phyloP scores from a whole-genome alignment of 2,329 filamentous ascomycete species.

The Neofusicoccum parvum region DNA sequence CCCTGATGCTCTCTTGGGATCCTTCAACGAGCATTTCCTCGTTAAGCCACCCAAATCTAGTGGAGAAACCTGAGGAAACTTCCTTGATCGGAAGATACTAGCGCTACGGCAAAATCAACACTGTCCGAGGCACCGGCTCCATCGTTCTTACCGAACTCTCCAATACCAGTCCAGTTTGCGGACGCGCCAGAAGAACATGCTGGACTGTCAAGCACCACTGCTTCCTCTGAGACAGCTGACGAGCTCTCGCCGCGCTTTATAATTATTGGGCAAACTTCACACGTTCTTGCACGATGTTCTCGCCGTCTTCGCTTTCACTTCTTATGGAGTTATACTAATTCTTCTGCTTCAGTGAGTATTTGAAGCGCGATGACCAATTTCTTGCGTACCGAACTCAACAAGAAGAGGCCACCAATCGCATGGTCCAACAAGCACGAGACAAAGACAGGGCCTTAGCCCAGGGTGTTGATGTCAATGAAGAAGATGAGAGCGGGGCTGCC shows the following conservation, averaged over 20 bases:
- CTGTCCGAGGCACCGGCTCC: no score
- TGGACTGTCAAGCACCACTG: neutral
- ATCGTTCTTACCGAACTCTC: no score
- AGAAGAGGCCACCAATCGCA: slow-evolving; percentile 80
- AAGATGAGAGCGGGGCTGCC: slow-evolving; percentile 32
- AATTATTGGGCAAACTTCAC: no score
- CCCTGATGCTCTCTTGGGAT: no score
- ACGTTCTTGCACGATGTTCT: neutral
- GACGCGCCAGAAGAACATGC: neutral
- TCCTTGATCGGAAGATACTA: no score
- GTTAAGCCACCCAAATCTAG: no score
- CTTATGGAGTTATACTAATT: neutral
- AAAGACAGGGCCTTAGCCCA: slow-evolving; percentile 82
- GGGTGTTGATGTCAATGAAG: slow-evolving; percentile 31
- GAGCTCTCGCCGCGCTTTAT: no score
- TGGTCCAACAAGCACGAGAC: slow-evolving; percentile 85
- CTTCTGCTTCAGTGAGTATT: slow-evolving; percentile 71
- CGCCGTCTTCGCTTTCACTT: neutral
- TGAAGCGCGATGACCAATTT: slow-evolving; percentile 97
- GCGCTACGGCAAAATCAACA: no score
- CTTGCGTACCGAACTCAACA: slow-evolving; percentile 84
- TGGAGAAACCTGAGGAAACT: no score
- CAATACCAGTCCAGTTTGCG: no score
- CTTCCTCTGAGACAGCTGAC: no score
- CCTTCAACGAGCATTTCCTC: no score